Base-by-base conservation (phyloP, 1,284 basidiomycete genomes). In the Neolentinus lepideus region DNA sequence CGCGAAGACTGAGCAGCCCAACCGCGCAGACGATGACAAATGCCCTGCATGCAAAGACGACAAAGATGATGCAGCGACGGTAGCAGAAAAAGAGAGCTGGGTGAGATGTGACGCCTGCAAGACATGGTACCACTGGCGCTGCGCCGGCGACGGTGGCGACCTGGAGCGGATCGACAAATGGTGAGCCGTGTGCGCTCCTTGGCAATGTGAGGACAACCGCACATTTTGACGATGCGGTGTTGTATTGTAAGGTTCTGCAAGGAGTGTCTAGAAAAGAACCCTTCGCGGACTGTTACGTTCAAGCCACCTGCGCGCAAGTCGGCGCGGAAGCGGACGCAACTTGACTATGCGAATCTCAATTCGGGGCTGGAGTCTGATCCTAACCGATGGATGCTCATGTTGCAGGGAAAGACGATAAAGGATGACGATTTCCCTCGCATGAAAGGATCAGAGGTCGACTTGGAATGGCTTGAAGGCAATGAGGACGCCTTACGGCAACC, bases 51-150 rank as follows among this genome's bases (percentile, higher is more conserved):
- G 65, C 57, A 61, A 60, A 48, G 57, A 26, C 10, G 54, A 38
- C 14, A 10, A 31, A 3, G 29, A 35, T 47, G 22, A 36, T 47
- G 27, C 52, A 53, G 3, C 53, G 29, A 19, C 55, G 51, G 61
- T 58, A 2, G 64, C 62, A 16, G 75, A 79, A 58, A 84, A 84
- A 66, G 84, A 88, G 60, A 76, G 77, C 62, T 90, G 86, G 87
- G 80, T 90, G 57, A 72, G 80, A 62, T 91, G 88, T 66, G 88
- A 90, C 63, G 79, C 77, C 29, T 91, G 88, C 73, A 88, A 85
- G 69, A 78, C 71, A 27, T 91, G 88, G 88, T 90, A 84, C 67
- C 88, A 91, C 65, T 91, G 89, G 89, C 74, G 81, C 56, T 91
- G 88, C 68, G 85, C 79, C n/a, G 84, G 83, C 16, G 77, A 83